Evolutionary conservation across 1,284 basidiomycete genomes (phyloP).

Genomic region (Sanghuangporus baumii): DNA sequence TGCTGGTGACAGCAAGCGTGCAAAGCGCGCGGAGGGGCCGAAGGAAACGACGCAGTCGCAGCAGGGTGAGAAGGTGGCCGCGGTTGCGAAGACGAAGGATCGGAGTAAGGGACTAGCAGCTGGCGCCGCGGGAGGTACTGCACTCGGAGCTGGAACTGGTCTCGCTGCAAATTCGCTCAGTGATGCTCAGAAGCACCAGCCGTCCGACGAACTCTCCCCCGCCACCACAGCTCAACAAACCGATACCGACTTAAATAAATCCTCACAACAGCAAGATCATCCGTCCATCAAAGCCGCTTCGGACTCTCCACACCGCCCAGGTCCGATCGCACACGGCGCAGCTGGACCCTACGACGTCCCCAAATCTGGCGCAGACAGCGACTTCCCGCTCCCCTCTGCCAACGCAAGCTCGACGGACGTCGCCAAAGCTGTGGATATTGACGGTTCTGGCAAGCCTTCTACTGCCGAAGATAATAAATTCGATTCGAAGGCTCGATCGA

Average conservation of each 20-base stretch:
- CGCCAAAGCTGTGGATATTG: background rate
- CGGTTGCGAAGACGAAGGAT: background rate
- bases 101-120: background rate
- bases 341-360: background rate
- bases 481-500: background rate
- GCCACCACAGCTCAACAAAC: background rate
- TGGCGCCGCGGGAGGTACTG: background rate
- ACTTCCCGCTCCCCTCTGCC: background rate
- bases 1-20: background rate
- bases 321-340: background rate
- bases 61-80: background rate
- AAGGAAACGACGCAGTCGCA: background rate
- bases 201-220: background rate
- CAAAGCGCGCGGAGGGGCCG: background rate
- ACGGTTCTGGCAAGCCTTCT: background rate
- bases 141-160: background rate
- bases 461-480: background rate
- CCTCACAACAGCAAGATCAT: background rate
- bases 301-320: background rate
- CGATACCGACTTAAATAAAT: background rate
- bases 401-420: background rate
- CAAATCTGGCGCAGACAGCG: constrained; percentile 2
- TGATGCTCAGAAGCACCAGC: background rate
- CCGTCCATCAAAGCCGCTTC: background rate
- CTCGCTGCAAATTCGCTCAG: background rate